A percentile compares a stretch with the other conserved stretches of the same genome.
Evolutionary conservation across 495 filamentous ascomycete species (phyloP).

Genomic region (Penicillium crystallinum): DNA sequence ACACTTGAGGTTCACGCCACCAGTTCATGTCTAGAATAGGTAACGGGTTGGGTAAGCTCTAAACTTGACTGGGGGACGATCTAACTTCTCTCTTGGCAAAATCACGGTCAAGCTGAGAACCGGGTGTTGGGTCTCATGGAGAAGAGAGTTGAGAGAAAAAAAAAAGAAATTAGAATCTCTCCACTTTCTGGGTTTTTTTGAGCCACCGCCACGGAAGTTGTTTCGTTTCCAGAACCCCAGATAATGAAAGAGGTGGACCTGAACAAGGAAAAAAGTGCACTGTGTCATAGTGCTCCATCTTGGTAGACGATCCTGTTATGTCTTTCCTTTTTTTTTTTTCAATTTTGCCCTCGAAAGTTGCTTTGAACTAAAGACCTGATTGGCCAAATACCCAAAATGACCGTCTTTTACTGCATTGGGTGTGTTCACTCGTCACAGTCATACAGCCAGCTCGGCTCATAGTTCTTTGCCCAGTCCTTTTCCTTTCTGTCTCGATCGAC

Average conservation of each 20-base stretch:
- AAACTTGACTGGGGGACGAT: constrained; percentile 9
- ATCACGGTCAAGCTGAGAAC: constrained; percentile 6
- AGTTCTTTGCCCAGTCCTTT: no score
- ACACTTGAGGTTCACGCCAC: constrained; percentile 4
- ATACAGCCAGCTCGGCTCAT: constrained; percentile 3
- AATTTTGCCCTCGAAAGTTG: not conserved
- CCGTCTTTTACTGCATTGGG: not conserved
- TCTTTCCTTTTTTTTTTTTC: not conserved
- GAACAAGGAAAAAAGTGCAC: not conserved
- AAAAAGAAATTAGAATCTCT: not conserved
- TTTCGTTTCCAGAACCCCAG: constrained; percentile 32
- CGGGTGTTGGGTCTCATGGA: not conserved
- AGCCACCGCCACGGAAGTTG: constrained; percentile 27
- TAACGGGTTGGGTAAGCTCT: not conserved
- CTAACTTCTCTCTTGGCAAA: constrained; percentile 10
- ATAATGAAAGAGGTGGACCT: constrained; percentile 10
- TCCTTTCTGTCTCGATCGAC: not conserved
- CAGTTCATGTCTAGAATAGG: constrained; percentile 3
- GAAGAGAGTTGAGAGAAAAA: not conserved
- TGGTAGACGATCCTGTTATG: constrained; percentile 5
- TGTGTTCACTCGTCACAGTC: constrained; percentile 17
- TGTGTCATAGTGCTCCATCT: constrained; percentile 6
- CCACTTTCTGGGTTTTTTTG: constrained; percentile 11
- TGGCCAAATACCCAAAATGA: not conserved
- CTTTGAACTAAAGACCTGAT: not conserved